A percentile compares a stretch with the other conserved stretches of the same genome.
Conservation (phyloP, 78 protist genomes). For the Dictyostelium firmibasis region DNA sequence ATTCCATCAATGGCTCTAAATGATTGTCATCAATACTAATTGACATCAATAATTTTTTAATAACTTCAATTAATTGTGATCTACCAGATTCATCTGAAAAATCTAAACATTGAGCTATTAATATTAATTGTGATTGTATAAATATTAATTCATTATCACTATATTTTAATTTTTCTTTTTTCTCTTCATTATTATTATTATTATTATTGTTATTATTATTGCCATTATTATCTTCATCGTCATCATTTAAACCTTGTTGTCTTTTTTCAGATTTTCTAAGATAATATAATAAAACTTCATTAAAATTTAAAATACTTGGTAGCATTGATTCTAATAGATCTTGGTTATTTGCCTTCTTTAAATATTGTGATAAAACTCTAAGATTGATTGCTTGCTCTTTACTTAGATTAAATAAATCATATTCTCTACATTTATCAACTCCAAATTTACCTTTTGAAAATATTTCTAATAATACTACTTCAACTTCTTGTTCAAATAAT, state of each 20-base stretch:
- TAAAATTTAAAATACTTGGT: constrained; percentile 27
- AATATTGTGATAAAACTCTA: constrained; percentile 5
- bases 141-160: constrained; percentile 23
- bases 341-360: background rate
- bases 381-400: constrained; percentile 42
- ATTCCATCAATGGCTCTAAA: constrained; percentile 27
- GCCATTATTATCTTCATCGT: background rate
- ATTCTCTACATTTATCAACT: background rate
- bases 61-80: background rate
- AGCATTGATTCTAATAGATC: constrained; percentile 26
- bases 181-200: background rate
- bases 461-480: constrained; percentile 18
- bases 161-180: background rate
- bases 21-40: constrained; percentile 17
- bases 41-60: constrained; percentile 7
- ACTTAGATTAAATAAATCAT: background rate
- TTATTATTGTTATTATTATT: background rate
- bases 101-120: constrained; percentile 23
- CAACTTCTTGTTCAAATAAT: constrained; percentile 39
- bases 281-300: constrained; percentile 21
- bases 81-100: constrained; percentile 67
- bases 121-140: constrained; percentile 33
- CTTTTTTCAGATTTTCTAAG: constrained; percentile 1
- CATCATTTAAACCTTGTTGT: background rate
- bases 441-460: constrained; percentile 19